Percentiles rank a stretch among this genome's conserved stretches.
Evolutionary conservation across 208 protist genomes (phyloP).

Genomic region (Cochliopodium minus): DNA sequence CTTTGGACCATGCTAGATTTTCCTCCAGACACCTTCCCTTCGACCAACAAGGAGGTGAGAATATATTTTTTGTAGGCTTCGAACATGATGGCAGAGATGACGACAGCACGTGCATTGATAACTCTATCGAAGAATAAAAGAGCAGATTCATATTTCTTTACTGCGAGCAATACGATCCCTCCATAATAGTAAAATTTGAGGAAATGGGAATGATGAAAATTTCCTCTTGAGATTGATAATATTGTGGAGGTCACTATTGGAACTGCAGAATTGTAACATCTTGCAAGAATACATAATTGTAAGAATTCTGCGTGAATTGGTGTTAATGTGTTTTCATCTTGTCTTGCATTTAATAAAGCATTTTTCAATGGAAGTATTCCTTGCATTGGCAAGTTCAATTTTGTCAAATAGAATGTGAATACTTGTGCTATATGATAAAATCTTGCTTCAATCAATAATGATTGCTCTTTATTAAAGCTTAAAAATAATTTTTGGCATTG

Average conservation of each 20-base stretch:
- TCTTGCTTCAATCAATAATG: too few relatives aligned
- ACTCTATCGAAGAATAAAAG: slow-evolving; percentile 25
- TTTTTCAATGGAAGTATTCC: slow-evolving; percentile 16
- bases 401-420: too few relatives aligned
- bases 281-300: slow-evolving; percentile 27
- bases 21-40: slow-evolving; percentile 19
- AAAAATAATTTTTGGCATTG: too few relatives aligned
- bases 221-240: slow-evolving; percentile 19
- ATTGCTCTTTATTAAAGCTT: too few relatives aligned
- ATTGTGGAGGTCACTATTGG: slow-evolving; percentile 16
- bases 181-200: slow-evolving; percentile 40
- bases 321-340: slow-evolving; percentile 18
- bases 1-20: slow-evolving; percentile 23
- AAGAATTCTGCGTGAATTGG: slow-evolving; percentile 33
- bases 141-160: slow-evolving; percentile 30
- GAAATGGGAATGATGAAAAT: too few relatives aligned
- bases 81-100: slow-evolving; percentile 22
- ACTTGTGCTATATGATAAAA: slow-evolving; percentile 8
- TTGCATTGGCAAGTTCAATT: too few relatives aligned
- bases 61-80: slow-evolving; percentile 42
- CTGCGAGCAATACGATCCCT: slow-evolving; percentile 28
- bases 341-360: slow-evolving; percentile 13
- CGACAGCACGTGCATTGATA: not conserved
- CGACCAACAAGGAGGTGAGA: slow-evolving; percentile 25
- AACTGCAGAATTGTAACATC: slow-evolving; percentile 26